Conservation (phyloP, 2,329 filamentous ascomycete genomes). For the Zymoseptoria ardabiliae region DNA sequence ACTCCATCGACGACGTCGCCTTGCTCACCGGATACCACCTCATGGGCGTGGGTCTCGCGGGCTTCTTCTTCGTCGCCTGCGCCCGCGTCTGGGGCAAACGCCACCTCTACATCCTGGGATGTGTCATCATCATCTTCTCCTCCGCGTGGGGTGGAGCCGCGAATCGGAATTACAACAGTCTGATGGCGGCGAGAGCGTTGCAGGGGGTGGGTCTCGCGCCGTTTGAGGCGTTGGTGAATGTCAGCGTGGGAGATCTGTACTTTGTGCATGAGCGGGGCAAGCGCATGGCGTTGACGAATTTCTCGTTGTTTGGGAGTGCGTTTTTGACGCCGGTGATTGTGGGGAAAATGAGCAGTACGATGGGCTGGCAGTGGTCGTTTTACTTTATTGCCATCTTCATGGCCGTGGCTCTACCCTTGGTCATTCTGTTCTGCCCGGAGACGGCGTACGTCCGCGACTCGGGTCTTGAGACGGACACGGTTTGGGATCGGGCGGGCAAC, state of each 20-base stretch:
- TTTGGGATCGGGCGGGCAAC: slow-evolving; percentile 10
- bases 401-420: slow-evolving; percentile 58
- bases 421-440: slow-evolving; percentile 78
- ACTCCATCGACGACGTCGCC: slow-evolving; percentile 67
- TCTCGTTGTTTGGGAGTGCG: slow-evolving; percentile 62
- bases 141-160: slow-evolving; percentile 72
- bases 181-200: slow-evolving; percentile 71
- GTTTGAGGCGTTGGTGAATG: slow-evolving; percentile 85
- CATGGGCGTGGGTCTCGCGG: slow-evolving; percentile 71
- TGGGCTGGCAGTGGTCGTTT: slow-evolving; percentile 85
- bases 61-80: slow-evolving; percentile 78
- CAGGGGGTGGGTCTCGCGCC: slow-evolving; percentile 83
- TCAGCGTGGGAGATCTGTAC: slow-evolving; percentile 81
- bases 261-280: slow-evolving; percentile 76
- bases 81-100: slow-evolving; percentile 89
- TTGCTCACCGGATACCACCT: slow-evolving; percentile 82
- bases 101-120: slow-evolving; percentile 75
- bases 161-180: slow-evolving; percentile 59
- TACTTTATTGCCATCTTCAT: slow-evolving; percentile 82
- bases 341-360: slow-evolving; percentile 68
- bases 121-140: slow-evolving; percentile 63
- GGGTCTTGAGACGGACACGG: slow-evolving; percentile 62
- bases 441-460: slow-evolving; percentile 65
- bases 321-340: slow-evolving; percentile 84
- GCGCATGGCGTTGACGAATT: slow-evolving; percentile 75